Base-by-base conservation (phyloP, 192 early-diverging fungal species). In the Backusella tarrabulga region DNA sequence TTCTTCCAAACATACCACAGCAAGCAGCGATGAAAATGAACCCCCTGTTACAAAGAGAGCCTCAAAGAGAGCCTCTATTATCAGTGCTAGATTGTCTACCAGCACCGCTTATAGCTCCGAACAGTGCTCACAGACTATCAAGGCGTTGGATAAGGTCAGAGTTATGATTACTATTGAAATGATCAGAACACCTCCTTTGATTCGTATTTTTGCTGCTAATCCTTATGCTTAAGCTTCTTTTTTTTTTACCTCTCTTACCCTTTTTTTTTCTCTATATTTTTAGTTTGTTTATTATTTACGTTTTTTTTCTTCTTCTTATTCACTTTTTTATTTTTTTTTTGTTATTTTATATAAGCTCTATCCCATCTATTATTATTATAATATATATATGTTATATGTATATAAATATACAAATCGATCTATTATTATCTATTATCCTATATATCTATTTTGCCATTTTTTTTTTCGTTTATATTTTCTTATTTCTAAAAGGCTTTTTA, bases 141-240 rank as follows among this genome's bases (percentile, higher is more conserved):
- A 74, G 36, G 84, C 84, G 19, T 82, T 88, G 67, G 80, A 81
- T 14, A 83, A 79, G 42, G 67, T 90, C 23, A 72, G 80, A 23
- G 87, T 90, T 2, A 76, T 85, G 71, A 80, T 90, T 67, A 84
- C 79, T 2, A 83, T 85, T 9, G 85, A 90, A 68, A 86, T 84
- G 29, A 83, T 85, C 1, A 79, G 85, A 23, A 87, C 86, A 1
- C 89, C 87, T 3, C 87, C 89, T 78, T 76, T 87, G 34, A 85
- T 90, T 71, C 88, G 86, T 72, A 79, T 90, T 34, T 67, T 87
- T 35, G 87, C 87, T 23, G 82, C 83, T 44, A 90, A 90, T 68
- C 89, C 89, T 42, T 72, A 44, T 32, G 40, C 70, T 72, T 72
- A 40, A 70, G 34, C n/a, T 8, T 17, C 2, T 67, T 34, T 67